Base-by-base conservation (phyloP, 306 rosid genomes). In the Albizia julibrissin region DNA sequence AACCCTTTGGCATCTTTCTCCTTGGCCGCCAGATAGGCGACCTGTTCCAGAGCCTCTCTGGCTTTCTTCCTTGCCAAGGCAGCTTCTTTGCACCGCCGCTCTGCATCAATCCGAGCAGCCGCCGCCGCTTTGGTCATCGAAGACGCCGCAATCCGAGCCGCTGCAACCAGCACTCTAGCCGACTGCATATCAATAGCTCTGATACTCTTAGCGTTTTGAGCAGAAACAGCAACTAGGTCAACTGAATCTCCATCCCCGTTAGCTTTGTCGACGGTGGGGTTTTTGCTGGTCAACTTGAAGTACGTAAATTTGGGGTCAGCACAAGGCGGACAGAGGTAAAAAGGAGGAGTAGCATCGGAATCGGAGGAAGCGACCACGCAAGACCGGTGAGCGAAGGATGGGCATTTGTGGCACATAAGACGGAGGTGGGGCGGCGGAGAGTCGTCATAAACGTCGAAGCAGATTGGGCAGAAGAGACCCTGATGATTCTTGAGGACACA, bases 391-490 rank as follows among this genome's bases (percentile, higher is more conserved):
- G 92, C 87, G 78, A 90, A 59, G 19, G 95, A 70, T 7, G 97
- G 94, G 73, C 97, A 93, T 13, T 85, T 88, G 67, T 86, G 80
- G 82, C 97, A 93, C 85, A 93, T 84, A 83, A 89, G 86, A 65
- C 90, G 94, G 16, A 86, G 89, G 19, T 80, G 69, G 0, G 90
- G 89, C 0, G 84, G 78, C 4, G 85, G 90, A 2, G 88, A 24
- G 4, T 80, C 80, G n/a, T 91, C 87, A 83, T 83, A 87, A 67
- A 85, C 84, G 27, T 87, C 89, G 80, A 88, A 87, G 79, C 97
- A 93, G 54, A 91, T 56, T 9, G 97, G 97, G 85, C 97, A 93
- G 82, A 91, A 93, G 77, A 79, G 88, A 34, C 90, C 90, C 0
- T 79, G 90, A 61, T 91, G 85, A 68, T 81, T 80, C 74, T 84